Evolutionary conservation across 805 yeast genomes (phyloP).

Genomic region (Kluyveromyces lactis): DNA sequence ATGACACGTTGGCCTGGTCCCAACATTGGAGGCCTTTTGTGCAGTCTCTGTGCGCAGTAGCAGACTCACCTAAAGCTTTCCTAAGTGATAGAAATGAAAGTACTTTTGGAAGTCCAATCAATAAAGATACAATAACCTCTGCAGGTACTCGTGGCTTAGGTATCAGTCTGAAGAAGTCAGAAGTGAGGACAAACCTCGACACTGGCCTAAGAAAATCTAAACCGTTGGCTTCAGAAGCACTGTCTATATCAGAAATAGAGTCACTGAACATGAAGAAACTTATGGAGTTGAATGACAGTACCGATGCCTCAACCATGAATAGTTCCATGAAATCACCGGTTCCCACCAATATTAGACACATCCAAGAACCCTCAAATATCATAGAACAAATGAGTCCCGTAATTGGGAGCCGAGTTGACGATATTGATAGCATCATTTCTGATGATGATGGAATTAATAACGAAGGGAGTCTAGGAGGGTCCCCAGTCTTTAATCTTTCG

Average conservation of each 20-base stretch:
- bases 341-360: slow-evolving; percentile 10
- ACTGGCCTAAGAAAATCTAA: not conserved
- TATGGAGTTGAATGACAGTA: slow-evolving; percentile 17
- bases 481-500: slow-evolving; percentile 5
- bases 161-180: not conserved
- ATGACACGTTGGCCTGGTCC: slow-evolving; percentile 22
- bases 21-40: slow-evolving; percentile 18
- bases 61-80: no score
- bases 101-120: no score
- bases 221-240: not conserved
- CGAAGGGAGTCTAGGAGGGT: not conserved
- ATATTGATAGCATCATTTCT: slow-evolving; percentile 16
- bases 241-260: slow-evolving; percentile 16
- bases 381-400: slow-evolving; percentile 8
- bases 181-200: not conserved
- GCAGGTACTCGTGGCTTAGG: not conserved
- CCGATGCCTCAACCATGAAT: slow-evolving; percentile 5
- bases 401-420: slow-evolving; percentile 6
- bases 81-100: no score
- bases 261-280: slow-evolving; percentile 18
- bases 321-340: slow-evolving; percentile 4
- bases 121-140: no score
- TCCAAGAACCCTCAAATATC: not conserved
- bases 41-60: not conserved
- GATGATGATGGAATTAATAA: slow-evolving; percentile 2